Conservation (phyloP, 768 basidiomycete genomes). For the Panellus pusillus region DNA sequence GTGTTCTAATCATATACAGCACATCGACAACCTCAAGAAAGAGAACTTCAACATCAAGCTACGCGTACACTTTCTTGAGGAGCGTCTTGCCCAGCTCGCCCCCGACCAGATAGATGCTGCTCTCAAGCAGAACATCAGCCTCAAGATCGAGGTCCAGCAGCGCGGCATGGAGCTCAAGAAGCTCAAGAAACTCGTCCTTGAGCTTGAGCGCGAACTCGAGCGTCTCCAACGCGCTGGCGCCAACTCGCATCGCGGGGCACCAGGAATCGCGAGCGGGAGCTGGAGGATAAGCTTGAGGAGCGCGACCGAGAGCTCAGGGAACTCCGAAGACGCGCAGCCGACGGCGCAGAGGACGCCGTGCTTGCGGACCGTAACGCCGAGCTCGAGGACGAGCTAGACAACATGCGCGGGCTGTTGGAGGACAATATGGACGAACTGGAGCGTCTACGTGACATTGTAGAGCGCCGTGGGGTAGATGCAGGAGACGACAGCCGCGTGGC, state of each 20-base stretch:
- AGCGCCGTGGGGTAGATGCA: constrained; percentile 43
- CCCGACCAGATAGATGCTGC: constrained; percentile 92
- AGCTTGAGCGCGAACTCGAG: constrained; percentile 80
- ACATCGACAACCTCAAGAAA: constrained; percentile 93
- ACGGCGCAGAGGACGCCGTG: constrained; percentile 47
- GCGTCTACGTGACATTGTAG: constrained; percentile 66
- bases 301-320: constrained; percentile 70
- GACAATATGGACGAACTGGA: constrained; percentile 87
- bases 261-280: constrained; percentile 62
- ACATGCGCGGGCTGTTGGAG: constrained; percentile 64
- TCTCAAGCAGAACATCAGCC: constrained; percentile 88
- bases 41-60: constrained; percentile 97
- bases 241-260: constrained; percentile 38
- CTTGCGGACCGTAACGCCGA: constrained; percentile 64
- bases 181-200: constrained; percentile 83
- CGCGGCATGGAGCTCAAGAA: constrained; percentile 90
- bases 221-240: constrained; percentile 56
- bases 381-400: constrained; percentile 73
- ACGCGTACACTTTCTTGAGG: constrained; percentile 93
- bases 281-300: constrained; percentile 76
- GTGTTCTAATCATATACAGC: constrained; percentile 44
- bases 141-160: constrained; percentile 91
- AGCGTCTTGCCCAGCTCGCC: constrained; percentile 84
- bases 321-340: constrained; percentile 46
- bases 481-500: constrained; percentile 37